Evolutionary conservation across 129 eudicot genomes (phyloP).

Genomic region (Escallonia herrerae): DNA sequence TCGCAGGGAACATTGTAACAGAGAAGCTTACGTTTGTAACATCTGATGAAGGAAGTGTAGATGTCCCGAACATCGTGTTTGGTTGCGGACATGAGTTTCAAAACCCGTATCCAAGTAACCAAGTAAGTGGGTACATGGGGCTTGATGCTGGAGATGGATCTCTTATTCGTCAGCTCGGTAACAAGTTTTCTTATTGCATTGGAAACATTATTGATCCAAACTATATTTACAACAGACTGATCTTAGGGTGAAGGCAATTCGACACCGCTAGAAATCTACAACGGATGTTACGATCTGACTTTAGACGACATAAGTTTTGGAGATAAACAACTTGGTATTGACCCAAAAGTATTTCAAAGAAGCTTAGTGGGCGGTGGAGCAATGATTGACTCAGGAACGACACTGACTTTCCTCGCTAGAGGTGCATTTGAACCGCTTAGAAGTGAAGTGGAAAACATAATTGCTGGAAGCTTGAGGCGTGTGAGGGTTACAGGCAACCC

Average conservation of each 20-base stretch:
- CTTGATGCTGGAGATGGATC: neutral
- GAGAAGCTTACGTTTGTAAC: neutral
- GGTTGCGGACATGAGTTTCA: neutral
- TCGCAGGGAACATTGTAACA: neutral
- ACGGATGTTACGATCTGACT: neutral
- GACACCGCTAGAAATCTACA: neutral
- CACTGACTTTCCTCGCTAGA: neutral
- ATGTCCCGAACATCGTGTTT: neutral
- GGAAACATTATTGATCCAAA: conserved; percentile 14
- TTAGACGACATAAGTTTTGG: neutral
- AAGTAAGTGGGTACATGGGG: too few relatives aligned
- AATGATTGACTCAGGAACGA: neutral
- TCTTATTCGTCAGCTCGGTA: neutral
- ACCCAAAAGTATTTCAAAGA: neutral
- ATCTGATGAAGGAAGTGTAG: neutral
- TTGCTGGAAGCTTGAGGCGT: neutral
- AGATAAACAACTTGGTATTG: neutral
- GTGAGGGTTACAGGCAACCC: neutral
- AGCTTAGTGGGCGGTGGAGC: neutral
- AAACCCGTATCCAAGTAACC: too few relatives aligned
- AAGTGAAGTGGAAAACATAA: neutral
- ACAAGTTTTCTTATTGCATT: conserved; percentile 18
- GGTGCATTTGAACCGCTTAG: neutral
- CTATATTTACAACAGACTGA: conserved; percentile 10
- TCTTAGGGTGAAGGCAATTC: neutral